These are phyloP conservation scores for Ambrosia artemisiifolia DNA, from an alignment of 129 eudicot genomes.

Conservation along the genomic window DNA sequence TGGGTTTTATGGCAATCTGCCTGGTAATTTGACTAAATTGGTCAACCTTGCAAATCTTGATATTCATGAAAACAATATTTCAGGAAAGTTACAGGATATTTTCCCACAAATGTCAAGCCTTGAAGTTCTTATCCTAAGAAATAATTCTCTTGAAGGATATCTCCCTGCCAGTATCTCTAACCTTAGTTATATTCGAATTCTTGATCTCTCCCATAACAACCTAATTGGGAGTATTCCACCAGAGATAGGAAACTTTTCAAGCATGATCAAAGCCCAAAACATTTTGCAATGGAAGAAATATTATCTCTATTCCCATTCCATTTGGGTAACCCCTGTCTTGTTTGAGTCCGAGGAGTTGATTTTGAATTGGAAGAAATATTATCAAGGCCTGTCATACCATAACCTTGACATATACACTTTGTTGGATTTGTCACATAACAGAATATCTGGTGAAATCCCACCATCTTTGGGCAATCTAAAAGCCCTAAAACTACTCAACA, in stretches of 20 bases:
- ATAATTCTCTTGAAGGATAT: slow-evolving; percentile 43
- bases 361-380: slow-evolving; percentile 52
- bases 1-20: slow-evolving; percentile 47
- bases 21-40: slow-evolving; percentile 34
- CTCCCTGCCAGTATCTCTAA: slow-evolving; percentile 33
- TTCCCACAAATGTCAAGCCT: slow-evolving; percentile 32
- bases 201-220: slow-evolving; percentile 50
- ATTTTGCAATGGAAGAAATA: no score
- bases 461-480: slow-evolving; percentile 36
- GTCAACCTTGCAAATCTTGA: slow-evolving; percentile 44
- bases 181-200: slow-evolving; percentile 40
- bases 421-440: slow-evolving; percentile 52
- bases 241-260: slow-evolving; percentile 26
- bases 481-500: slow-evolving; percentile 46
- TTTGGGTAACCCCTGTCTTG: background rate
- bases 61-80: slow-evolving; percentile 48
- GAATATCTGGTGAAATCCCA: slow-evolving; percentile 38
- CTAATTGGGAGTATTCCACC: slow-evolving; percentile 39
- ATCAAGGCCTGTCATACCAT: slow-evolving; percentile 33
- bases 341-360: slow-evolving; percentile 13
- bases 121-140: slow-evolving; percentile 42
- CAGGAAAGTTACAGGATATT: slow-evolving; percentile 32
- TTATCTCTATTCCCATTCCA: slow-evolving; percentile 24
- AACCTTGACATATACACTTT: slow-evolving; percentile 42
- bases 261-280: slow-evolving; percentile 37